These are phyloP conservation scores for Gypsophila paniculata DNA, from an alignment of 179 eudicot species.

Conservation along the genomic window DNA sequence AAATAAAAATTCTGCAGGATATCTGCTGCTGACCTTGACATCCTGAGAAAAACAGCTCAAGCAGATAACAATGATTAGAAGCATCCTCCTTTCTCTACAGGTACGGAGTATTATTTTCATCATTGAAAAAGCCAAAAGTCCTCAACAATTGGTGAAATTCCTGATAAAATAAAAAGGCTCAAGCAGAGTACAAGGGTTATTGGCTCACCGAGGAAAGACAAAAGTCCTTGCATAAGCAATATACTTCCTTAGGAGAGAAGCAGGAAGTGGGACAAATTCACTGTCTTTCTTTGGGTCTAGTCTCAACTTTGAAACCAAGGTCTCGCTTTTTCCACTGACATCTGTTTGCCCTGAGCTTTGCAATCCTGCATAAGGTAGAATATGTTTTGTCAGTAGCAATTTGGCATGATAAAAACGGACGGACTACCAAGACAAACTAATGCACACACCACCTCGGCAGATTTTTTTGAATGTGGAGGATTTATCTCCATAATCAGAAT, in stretches of 20 bases:
- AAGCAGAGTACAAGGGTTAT: conserved; percentile 10
- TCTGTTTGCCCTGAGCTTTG: conserved; percentile 32
- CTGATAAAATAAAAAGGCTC: conserved; percentile 34
- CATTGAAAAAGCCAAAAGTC: conserved; percentile 12
- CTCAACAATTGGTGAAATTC: conserved; percentile 27
- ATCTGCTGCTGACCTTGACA: conserved; percentile 85
- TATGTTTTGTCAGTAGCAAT: conserved; percentile 18
- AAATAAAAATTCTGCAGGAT: conserved; percentile 85
- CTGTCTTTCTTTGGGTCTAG: conserved; percentile 66
- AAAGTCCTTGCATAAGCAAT: conserved; percentile 83
- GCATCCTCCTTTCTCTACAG: background rate
- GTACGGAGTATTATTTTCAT: background rate
- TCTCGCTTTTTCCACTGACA: conserved; percentile 35
- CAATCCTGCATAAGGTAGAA: conserved; percentile 42
- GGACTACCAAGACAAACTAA: conserved; percentile 6
- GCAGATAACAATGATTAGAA: background rate
- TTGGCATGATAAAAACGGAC: background rate
- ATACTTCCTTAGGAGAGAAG: conserved; percentile 76
- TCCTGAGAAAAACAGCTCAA: conserved; percentile 42
- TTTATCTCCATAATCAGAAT: conserved; percentile 58
- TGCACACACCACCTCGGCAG: conserved; percentile 45
- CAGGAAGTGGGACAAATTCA: conserved; percentile 80
- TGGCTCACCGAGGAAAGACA: conserved; percentile 64
- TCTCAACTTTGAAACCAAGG: conserved; percentile 65
- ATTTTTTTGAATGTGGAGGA: conserved; percentile 60